Conservation (phyloP, 2,329 filamentous ascomycete species). For the Alternaria hordeiaustralica region DNA sequence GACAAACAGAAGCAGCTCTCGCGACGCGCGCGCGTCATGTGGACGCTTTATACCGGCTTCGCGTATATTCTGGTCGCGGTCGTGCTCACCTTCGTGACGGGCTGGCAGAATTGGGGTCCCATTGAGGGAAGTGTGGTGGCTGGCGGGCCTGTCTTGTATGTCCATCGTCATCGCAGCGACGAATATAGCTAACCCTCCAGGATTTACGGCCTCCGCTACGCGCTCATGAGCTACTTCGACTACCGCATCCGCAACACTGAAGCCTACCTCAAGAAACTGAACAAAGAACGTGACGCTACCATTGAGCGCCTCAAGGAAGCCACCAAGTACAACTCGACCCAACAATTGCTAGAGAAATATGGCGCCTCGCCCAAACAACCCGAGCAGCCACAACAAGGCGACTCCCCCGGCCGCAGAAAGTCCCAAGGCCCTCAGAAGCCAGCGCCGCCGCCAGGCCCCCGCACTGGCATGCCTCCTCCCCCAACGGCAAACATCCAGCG, state of each 20-base stretch:
- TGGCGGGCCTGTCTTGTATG: conserved; percentile 79
- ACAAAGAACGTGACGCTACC: conserved; percentile 80
- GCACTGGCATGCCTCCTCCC: conserved; percentile 64
- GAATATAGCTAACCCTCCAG: conserved; percentile 54
- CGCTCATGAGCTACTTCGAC: conserved; percentile 74
- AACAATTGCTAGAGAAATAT: conserved; percentile 93
- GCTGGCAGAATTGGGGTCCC: conserved; percentile 77
- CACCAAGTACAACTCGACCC: conserved; percentile 94
- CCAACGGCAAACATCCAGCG: conserved; percentile 69
- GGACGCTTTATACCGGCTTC: conserved; percentile 89
- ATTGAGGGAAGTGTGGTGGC: conserved; percentile 80
- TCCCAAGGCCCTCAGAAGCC: conserved; percentile 40
- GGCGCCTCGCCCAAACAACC: conserved; percentile 62
- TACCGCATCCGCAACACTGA: conserved; percentile 78
- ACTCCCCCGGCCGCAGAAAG: conserved; percentile 36
- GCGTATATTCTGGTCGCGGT: conserved; percentile 87
- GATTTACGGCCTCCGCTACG: conserved; percentile 77
- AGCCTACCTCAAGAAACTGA: conserved; percentile 72
- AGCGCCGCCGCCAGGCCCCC: conserved; percentile 41
- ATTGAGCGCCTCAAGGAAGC: conserved; percentile 95
- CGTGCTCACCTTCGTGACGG: conserved; percentile 82
- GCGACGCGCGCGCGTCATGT: conserved; percentile 81
- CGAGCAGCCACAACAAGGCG: conserved; percentile 47
- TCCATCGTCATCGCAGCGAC: neutral
- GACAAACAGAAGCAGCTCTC: conserved; percentile 75